Conservation (phyloP, 352 stramenopile species). For the Pythium periplocum region DNA sequence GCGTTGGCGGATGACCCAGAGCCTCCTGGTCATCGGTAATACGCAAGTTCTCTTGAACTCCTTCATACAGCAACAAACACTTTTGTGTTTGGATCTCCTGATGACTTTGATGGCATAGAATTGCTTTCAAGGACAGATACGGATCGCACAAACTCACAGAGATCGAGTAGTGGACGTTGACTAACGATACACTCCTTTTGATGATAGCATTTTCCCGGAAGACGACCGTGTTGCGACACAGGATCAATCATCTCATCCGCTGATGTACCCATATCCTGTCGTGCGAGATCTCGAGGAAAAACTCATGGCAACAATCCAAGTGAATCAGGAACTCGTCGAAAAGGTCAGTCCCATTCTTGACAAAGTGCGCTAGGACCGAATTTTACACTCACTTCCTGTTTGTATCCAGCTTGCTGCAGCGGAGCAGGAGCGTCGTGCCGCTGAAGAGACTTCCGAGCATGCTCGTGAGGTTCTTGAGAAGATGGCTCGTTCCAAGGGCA, state of each 20-base stretch:
- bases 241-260: not conserved
- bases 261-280: conserved; percentile 18
- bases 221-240: conserved; percentile 6
- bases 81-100: conserved; percentile 43
- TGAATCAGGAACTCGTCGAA: conserved; percentile 36
- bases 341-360: conserved; percentile 29
- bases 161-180: too few species aligned
- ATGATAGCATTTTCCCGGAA: conserved; percentile 18
- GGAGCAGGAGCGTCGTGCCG: too few species aligned
- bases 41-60: not conserved
- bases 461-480: too few species aligned
- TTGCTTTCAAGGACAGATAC: conserved; percentile 88
- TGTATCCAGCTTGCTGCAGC: too few species aligned
- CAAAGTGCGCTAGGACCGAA: conserved; percentile 17
- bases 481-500: too few species aligned
- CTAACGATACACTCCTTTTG: not conserved
- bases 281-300: conserved; percentile 17
- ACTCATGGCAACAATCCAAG: conserved; percentile 21
- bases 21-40: too few species aligned
- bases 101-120: conserved; percentile 87
- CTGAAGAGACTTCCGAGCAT: too few species aligned
- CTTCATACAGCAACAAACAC: conserved; percentile 21
- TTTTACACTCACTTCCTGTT: too few species aligned
- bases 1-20: too few species aligned
- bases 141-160: conserved; percentile 48